phyloP scores from a whole-genome alignment of 140 eudicot species.

The Anethum foeniculum region DNA sequence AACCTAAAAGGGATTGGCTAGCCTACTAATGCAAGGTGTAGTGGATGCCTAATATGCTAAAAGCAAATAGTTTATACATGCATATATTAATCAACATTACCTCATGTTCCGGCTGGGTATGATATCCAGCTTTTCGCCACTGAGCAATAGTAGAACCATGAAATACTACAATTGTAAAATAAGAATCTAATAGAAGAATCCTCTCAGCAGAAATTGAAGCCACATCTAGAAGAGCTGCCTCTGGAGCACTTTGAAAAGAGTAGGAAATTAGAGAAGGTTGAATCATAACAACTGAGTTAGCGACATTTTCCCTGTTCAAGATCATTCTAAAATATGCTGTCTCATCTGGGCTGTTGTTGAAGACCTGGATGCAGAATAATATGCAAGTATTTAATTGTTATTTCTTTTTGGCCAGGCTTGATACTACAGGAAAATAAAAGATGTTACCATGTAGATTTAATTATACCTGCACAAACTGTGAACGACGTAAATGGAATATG shows the following conservation, averaged over 20 bases:
- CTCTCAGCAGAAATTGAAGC: constrained; percentile 86
- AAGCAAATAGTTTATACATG: neutral
- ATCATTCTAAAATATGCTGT: constrained; percentile 98
- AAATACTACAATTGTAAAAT: constrained; percentile 82
- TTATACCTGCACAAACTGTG: constrained; percentile 89
- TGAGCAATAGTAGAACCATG: constrained; percentile 94
- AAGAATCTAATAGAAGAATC: constrained; percentile 81
- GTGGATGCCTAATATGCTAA: neutral
- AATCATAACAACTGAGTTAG: constrained; percentile 98
- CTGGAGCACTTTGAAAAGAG: constrained; percentile 81
- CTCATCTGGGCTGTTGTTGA: constrained; percentile 97
- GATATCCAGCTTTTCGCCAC: constrained; percentile 98
- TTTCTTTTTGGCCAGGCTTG: neutral
- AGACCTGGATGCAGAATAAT: constrained; percentile 40
- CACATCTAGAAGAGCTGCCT: constrained; percentile 93
- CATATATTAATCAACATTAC: constrained; percentile 19
- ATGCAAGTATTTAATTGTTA: neutral
- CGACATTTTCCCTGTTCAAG: constrained; percentile 86
- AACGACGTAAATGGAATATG: constrained; percentile 77
- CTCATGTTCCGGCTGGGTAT: constrained; percentile 83
- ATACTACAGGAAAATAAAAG: constrained; percentile 4
- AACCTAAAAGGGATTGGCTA: neutral
- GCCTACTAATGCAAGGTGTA: neutral
- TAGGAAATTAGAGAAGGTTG: constrained; percentile 94
- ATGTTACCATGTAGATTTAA: neutral